Percentiles rank a stretch among this genome's conserved stretches.
phyloP scores from a whole-genome alignment of 495 filamentous ascomycete species.

The Terfezia boudieri region DNA sequence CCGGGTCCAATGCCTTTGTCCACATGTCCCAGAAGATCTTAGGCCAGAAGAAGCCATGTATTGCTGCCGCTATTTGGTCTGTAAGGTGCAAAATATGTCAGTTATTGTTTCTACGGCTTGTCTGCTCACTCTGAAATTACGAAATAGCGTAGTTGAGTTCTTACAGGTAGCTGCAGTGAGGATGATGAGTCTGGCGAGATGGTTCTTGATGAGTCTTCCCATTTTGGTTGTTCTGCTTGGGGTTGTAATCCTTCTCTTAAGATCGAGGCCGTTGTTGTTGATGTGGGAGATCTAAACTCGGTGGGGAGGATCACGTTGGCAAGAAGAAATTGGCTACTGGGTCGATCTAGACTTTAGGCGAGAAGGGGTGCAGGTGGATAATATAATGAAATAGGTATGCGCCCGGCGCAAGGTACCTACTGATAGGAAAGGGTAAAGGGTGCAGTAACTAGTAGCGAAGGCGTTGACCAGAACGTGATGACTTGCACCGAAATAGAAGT shows the following conservation, averaged over 20 bases:
- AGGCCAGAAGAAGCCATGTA: slow-evolving; percentile 92
- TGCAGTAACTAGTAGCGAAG: no score
- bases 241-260: neutral
- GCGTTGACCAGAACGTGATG: slow-evolving; percentile 7
- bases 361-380: neutral
- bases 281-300: neutral
- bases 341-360: no score
- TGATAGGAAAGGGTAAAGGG: neutral
- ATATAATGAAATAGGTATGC: neutral
- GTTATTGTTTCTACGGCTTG: slow-evolving; percentile 1
- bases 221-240: slow-evolving; percentile 28
- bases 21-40: slow-evolving; percentile 98
- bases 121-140: neutral
- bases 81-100: slow-evolving; percentile 16
- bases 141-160: slow-evolving; percentile 19
- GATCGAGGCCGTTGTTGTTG: neutral
- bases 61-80: slow-evolving; percentile 70
- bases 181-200: slow-evolving; percentile 85
- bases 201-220: slow-evolving; percentile 97
- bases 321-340: no score
- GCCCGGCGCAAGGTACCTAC: neutral
- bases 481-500: slow-evolving; percentile 1
- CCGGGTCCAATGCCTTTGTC: slow-evolving; percentile 70
- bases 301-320: no score
- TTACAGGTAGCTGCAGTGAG: slow-evolving; percentile 65